Conservation (phyloP, 2,329 filamentous ascomycete genomes). For the Colletotrichum godetiae region DNA sequence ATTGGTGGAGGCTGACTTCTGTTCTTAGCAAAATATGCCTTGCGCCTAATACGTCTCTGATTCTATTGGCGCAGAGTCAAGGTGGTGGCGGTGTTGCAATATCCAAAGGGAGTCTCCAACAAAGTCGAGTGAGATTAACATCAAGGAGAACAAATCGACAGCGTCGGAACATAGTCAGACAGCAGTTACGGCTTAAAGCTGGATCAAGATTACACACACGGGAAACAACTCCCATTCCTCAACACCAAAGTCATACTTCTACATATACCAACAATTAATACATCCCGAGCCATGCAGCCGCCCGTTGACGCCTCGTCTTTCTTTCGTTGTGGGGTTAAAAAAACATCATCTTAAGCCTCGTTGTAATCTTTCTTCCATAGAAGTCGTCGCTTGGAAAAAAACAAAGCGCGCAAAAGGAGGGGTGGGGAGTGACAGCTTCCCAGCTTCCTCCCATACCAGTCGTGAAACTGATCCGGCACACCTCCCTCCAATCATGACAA, state of each 20-base stretch:
- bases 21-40: too few species aligned
- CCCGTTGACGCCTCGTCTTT: slow-evolving; percentile 18
- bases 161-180: neutral
- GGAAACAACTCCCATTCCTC: neutral
- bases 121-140: too few species aligned
- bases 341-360: slow-evolving; percentile 12
- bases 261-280: slow-evolving; percentile 30
- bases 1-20: too few species aligned
- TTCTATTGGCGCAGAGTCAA: too few species aligned
- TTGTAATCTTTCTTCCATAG: slow-evolving; percentile 8
- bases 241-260: slow-evolving; percentile 22
- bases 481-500: neutral
- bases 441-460: neutral
- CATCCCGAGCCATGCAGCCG: slow-evolving; percentile 19
- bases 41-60: too few species aligned
- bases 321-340: neutral
- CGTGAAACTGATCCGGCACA: neutral
- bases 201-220: neutral
- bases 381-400: slow-evolving; percentile 13
- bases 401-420: neutral
- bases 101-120: too few species aligned
- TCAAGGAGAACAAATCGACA: too few species aligned
- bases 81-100: too few species aligned
- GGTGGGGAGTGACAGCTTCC: neutral
- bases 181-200: neutral